Evolutionary conservation across 495 filamentous ascomycete genomes (phyloP), one percentile per base, ranked within the genome.

Genomic region (Aspergillus conjunctus): DNA sequence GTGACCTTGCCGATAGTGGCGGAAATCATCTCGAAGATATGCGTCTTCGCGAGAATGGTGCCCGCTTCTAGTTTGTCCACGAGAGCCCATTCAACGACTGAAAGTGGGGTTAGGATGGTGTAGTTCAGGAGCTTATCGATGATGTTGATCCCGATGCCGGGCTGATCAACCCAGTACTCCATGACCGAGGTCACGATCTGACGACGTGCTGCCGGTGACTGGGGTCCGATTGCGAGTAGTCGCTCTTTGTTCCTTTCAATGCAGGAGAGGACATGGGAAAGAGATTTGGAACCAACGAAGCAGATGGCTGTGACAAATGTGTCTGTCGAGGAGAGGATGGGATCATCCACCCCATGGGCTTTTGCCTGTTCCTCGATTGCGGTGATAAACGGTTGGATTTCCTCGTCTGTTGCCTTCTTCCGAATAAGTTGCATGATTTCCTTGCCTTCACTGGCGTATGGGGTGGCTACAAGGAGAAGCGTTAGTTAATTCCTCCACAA

Each of bases 51-150:
- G 17, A 99, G 86, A 1, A 85, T 83, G 22, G 84, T 81, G 26
- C 90, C 91, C 32, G 86, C 81, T 20, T 81, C 83, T 18, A 86
- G 71, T 50, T 83, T 77, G 59, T 88, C 83, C 31, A 82, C 75
- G 4, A 98, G 74, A 1, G 89, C 91, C 95, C 95, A 99, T 68
- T 93, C 85, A 59, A 97, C 81, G 44, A 99, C 92, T 31, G 85
- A 85, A 34, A 83, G 73, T 0, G 94, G 94, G 10, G 85, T 89
- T 8, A 99, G 81, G 61, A 99, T 95, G 37, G 89, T 92, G 78
- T 98, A 99, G 71, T 99, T 99, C 30, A 99, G 87, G 4, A 99
- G 81, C 76, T 97, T 98, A 79, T 99, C 94, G 56, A 98, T 83
- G 66, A 99, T 93, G 66, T 89, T 90, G 67, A 97, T 88, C 32